phyloP scores from a whole-genome alignment of 2,329 filamentous ascomycete genomes.

The Chaetoscypha palmicola region DNA sequence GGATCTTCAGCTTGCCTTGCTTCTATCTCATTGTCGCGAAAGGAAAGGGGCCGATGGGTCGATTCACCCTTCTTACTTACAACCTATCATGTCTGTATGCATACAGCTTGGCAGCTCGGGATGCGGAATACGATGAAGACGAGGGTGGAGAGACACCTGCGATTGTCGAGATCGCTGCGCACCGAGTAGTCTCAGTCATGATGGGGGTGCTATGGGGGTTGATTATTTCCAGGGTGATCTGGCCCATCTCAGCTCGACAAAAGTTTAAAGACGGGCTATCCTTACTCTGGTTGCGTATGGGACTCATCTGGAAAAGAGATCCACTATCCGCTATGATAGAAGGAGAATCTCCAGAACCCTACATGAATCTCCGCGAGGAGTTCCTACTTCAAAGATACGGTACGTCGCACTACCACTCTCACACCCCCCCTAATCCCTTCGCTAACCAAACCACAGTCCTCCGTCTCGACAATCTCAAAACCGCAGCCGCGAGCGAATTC shows the following conservation, averaged over 20 bases:
- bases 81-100: conserved; percentile 93
- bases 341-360: conserved; percentile 51
- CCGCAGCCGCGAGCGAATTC: conserved; percentile 74
- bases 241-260: conserved; percentile 83
- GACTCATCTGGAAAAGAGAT: conserved; percentile 91
- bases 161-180: conserved; percentile 80
- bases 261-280: conserved; percentile 87
- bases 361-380: conserved; percentile 85
- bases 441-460: conserved; percentile 35
- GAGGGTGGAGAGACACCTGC: conserved; percentile 78
- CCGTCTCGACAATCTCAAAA: conserved; percentile 66
- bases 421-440: conserved; percentile 10
- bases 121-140: conserved; percentile 77
- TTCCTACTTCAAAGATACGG: conserved; percentile 77
- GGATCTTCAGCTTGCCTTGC: conserved; percentile 71
- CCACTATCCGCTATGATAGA: conserved; percentile 69
- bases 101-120: conserved; percentile 76
- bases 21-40: conserved; percentile 85
- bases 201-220: conserved; percentile 88
- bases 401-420: too few relatives aligned
- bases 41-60: conserved; percentile 80
- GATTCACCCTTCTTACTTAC: conserved; percentile 92
- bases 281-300: conserved; percentile 89
- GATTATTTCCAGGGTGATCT: conserved; percentile 80
- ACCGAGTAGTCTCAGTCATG: conserved; percentile 81